These are phyloP conservation scores for Zygnema circumcarinatum DNA, from an alignment of 139 green algal species.

Conservation along the genomic window DNA sequence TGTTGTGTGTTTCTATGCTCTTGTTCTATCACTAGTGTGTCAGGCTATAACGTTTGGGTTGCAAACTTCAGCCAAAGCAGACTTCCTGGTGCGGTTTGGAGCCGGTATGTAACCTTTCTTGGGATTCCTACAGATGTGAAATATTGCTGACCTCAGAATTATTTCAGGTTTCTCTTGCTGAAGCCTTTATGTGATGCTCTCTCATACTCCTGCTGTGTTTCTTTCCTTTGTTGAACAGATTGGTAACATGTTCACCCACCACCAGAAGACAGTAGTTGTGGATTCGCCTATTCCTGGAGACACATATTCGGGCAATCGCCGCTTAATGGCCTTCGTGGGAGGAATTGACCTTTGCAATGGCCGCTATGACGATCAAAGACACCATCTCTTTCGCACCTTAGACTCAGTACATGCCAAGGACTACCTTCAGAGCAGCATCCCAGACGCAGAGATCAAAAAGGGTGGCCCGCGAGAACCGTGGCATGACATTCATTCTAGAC, in stretches of 20 bases:
- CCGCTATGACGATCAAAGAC: slow-evolving; percentile 64
- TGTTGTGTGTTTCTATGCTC: no score
- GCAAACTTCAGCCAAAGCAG: no score
- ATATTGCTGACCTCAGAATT: no score
- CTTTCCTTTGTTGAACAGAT: no score
- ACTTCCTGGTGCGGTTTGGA: no score
- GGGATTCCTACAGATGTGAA: no score
- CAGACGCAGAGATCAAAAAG: not conserved
- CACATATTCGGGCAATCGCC: not conserved
- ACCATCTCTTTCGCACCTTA: slow-evolving; percentile 41
- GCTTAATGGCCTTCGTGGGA: slow-evolving; percentile 67
- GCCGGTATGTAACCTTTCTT: no score
- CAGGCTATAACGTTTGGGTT: no score
- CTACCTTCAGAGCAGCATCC: slow-evolving; percentile 61
- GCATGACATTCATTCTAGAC: slow-evolving; percentile 74
- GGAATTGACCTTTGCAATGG: slow-evolving; percentile 74
- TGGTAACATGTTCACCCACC: slow-evolving; percentile 58
- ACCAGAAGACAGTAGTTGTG: slow-evolving; percentile 69
- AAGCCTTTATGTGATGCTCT: no score
- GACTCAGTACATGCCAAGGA: slow-evolving; percentile 37
- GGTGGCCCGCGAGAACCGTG: slow-evolving; percentile 68
- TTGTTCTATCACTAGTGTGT: no score
- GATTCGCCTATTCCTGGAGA: slow-evolving; percentile 10
- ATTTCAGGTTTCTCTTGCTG: no score
- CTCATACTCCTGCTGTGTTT: no score